Base-by-base conservation (phyloP, 2,329 filamentous ascomycete species). In the Aspergillus eucalypticola region DNA sequence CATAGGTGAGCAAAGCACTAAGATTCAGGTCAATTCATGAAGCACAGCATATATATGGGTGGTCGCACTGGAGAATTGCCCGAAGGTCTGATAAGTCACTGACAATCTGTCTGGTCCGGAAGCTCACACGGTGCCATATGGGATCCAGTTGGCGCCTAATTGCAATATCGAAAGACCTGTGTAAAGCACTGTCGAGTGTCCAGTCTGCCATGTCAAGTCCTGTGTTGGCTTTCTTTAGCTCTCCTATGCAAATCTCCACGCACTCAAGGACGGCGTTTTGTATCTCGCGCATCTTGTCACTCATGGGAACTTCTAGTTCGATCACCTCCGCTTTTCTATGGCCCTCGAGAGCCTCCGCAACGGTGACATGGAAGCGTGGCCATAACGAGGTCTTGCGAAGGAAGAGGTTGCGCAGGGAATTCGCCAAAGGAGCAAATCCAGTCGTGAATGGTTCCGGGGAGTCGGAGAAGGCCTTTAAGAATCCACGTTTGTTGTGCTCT, bases 201-300 rank as follows among this genome's bases (percentile, higher is more conserved):
- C 94, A 98, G 71, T 97, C 93, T 61, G 96, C 93, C 87, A 98
- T 93, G 67, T 98, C 94, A 6, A 99, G 81, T 2, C 92, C 93
- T 1, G 88, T 85, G 71, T 97, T 98, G 17, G 87, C 86, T 78
- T 96, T 98, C 74, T 94, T 96, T 46, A 99, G 83, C 77, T 99
- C 95, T 58, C 90, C 87, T 66, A 99, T 95, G 72, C 92, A 96
- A 67, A 92, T 89, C 76, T 98, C 94, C 17, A 99, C 93, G 72
- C 95, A 99, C 73, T 98, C 94, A 76, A 99, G 86, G 61, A 98
- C 89, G 25, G 95, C 93, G 64, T 91, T 94, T 72, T 99, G 95
- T 42, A 99, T 97, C 44, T 92, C 88, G 61, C 85, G 86, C 95
- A 99, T 99, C 53, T 88, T 85, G 39, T 96, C 91, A 5, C 92